phyloP scores from a whole-genome alignment of 768 basidiomycete genomes.

The Dentipellis sp. region DNA sequence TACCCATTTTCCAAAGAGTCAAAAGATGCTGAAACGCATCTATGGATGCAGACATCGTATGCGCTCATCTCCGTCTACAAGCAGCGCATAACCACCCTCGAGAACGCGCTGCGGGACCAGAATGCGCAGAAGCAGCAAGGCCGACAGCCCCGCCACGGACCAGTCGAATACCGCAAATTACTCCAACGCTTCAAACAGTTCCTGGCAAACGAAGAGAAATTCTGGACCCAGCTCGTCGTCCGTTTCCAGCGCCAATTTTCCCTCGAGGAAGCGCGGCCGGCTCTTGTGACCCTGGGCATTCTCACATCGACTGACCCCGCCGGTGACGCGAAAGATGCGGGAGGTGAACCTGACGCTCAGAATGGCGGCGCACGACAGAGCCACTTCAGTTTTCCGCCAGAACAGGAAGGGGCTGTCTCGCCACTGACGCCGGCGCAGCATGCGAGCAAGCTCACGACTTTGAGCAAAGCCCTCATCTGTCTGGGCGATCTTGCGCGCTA shows the following conservation, averaged over 20 bases:
- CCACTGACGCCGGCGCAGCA: conserved; percentile 40
- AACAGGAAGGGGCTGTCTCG: conserved; percentile 28
- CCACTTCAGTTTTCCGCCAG: conserved; percentile 56
- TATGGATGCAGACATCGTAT: conserved; percentile 93
- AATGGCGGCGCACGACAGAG: conserved; percentile 33
- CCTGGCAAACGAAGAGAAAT: conserved; percentile 82
- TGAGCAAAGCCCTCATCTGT: conserved; percentile 85
- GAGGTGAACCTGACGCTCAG: conserved; percentile 16
- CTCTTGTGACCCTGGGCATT: conserved; percentile 52
- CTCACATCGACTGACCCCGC: conserved; percentile 25
- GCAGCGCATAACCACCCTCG: conserved; percentile 57
- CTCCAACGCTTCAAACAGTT: conserved; percentile 86
- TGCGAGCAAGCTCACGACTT: conserved; percentile 56
- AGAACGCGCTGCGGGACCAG: conserved; percentile 24
- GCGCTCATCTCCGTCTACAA: conserved; percentile 79
- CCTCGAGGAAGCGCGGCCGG: conserved; percentile 53
- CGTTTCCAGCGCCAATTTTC: conserved; percentile 66
- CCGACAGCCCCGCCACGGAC: conserved; percentile 38
- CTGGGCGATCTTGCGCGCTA: conserved; percentile 94
- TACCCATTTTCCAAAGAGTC: conserved; percentile 65
- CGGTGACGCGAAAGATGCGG: conserved; percentile 18
- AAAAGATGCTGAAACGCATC: conserved; percentile 70
- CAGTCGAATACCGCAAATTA: conserved; percentile 80
- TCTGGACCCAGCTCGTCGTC: conserved; percentile 76
- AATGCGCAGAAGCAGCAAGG: conserved; percentile 24